Percentiles rank a stretch among this genome's conserved stretches.
phyloP scores from a whole-genome alignment of 345 rosid genomes.

The Salix koriyanagi region DNA sequence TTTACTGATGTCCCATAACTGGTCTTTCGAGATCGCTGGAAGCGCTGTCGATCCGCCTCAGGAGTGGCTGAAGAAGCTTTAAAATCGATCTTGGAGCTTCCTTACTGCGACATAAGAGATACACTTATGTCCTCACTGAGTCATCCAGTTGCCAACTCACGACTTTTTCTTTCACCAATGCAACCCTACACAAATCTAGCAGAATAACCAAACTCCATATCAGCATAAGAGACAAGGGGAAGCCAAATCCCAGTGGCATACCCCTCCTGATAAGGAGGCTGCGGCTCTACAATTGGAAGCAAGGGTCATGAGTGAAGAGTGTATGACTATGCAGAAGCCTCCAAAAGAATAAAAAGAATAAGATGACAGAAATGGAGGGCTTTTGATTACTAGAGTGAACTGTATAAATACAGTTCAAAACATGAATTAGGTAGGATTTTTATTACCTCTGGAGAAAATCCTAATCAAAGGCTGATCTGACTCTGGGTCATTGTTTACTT shows the following conservation, averaged over 20 bases:
- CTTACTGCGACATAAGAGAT: constrained; percentile 75
- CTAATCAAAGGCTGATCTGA: constrained; percentile 44
- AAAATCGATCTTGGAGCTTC: constrained; percentile 90
- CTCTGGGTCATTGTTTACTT: constrained; percentile 50
- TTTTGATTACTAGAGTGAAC: background rate
- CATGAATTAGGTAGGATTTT: background rate
- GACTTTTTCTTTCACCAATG: constrained; percentile 93
- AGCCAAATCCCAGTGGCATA: background rate
- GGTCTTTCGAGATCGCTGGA: constrained; percentile 82
- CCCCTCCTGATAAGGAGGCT: background rate
- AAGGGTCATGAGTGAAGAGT: background rate
- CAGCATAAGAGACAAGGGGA: background rate
- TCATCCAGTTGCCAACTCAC: constrained; percentile 84
- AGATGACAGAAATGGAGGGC: background rate
- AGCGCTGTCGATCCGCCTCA: constrained; percentile 73
- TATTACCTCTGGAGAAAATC: constrained; percentile 76
- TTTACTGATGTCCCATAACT: constrained; percentile 65
- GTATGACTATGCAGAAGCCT: background rate
- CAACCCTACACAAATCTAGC: constrained; percentile 81
- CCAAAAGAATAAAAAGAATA: background rate
- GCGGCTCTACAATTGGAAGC: background rate
- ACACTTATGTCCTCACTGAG: constrained; percentile 69
- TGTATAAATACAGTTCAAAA: background rate
- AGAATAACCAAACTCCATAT: constrained; percentile 7
- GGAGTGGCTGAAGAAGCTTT: constrained; percentile 59